These are phyloP conservation scores for Smittium mucronatum DNA, from an alignment of 371 early-diverging fungal species.

Conservation along the genomic window DNA sequence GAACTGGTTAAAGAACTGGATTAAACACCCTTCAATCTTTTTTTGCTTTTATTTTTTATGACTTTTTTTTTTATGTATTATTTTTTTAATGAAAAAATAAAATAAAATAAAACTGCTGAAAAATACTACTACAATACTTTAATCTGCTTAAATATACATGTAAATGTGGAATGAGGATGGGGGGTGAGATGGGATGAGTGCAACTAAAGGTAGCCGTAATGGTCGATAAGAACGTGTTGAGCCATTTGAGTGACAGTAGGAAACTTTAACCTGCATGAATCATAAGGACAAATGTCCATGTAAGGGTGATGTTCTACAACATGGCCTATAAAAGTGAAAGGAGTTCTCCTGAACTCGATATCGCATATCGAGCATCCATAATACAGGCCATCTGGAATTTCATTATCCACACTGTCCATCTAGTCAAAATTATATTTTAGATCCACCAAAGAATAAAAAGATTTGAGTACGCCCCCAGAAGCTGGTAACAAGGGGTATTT, in stretches of 20 bases:
- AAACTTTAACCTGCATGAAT: neutral
- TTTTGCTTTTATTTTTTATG: neutral
- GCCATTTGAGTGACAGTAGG: slow-evolving; percentile 11
- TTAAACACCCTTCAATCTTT: no score
- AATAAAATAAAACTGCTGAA: no score
- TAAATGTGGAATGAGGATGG: no score
- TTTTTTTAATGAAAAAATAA: neutral
- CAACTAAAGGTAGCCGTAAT: slow-evolving; percentile 10
- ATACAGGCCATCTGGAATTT: slow-evolving; percentile 1
- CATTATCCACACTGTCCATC: no score
- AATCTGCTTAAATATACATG: no score
- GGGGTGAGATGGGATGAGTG: no score
- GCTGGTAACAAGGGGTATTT: no score
- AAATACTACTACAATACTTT: no score
- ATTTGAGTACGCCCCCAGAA: no score
- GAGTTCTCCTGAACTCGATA: slow-evolving; percentile 5
- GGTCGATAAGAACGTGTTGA: slow-evolving; percentile 9
- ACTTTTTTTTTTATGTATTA: neutral
- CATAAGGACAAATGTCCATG: slow-evolving; percentile 7
- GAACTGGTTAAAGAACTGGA: neutral
- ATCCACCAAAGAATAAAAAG: no score
- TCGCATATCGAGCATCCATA: slow-evolving; percentile 10
- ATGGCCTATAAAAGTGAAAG: slow-evolving; percentile 9
- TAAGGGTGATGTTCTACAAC: slow-evolving; percentile 4
- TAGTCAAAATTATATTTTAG: no score